phyloP scores from a whole-genome alignment of 1,284 basidiomycete genomes.

The Fomes fomentarius region DNA sequence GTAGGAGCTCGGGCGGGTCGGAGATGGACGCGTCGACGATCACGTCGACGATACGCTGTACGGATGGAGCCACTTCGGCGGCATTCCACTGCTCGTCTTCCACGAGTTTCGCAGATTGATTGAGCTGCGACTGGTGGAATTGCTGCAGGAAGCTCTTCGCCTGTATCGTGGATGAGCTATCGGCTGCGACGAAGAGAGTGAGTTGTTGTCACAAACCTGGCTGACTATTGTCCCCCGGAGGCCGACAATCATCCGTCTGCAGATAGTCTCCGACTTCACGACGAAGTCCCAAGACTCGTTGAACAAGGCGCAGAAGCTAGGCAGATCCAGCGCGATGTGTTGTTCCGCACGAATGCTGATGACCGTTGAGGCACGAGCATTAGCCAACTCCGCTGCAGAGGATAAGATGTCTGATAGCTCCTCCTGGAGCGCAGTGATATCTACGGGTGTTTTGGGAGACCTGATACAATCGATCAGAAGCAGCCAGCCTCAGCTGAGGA shows the following conservation, averaged over 20 bases:
- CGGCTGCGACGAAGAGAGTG: neutral
- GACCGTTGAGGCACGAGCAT: constrained; percentile 80
- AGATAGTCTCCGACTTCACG: constrained; percentile 82
- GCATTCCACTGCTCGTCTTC: constrained; percentile 92
- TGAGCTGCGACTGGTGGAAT: constrained; percentile 87
- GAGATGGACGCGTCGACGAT: constrained; percentile 83
- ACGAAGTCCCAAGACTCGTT: constrained; percentile 90
- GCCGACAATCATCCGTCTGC: constrained; percentile 89
- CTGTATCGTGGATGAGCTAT: constrained; percentile 38
- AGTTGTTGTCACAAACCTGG: constrained; percentile 52
- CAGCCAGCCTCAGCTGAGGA: neutral
- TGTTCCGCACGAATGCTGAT: constrained; percentile 78
- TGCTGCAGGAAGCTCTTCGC: constrained; percentile 86
- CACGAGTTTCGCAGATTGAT: constrained; percentile 85
- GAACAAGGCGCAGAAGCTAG: constrained; percentile 83
- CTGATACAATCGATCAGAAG: constrained; percentile 30
- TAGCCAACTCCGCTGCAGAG: constrained; percentile 83
- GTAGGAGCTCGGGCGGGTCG: constrained; percentile 72
- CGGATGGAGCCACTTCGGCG: constrained; percentile 66
- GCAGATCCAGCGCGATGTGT: constrained; percentile 73
- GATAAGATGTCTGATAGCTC: constrained; percentile 76
- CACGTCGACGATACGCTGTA: constrained; percentile 76
- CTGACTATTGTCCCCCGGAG: constrained; percentile 82
- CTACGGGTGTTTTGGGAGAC: constrained; percentile 39
- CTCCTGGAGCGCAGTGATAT: constrained; percentile 52